Base-by-base conservation (phyloP, 352 stramenopile species). In the Aphanomyces euteiches region DNA sequence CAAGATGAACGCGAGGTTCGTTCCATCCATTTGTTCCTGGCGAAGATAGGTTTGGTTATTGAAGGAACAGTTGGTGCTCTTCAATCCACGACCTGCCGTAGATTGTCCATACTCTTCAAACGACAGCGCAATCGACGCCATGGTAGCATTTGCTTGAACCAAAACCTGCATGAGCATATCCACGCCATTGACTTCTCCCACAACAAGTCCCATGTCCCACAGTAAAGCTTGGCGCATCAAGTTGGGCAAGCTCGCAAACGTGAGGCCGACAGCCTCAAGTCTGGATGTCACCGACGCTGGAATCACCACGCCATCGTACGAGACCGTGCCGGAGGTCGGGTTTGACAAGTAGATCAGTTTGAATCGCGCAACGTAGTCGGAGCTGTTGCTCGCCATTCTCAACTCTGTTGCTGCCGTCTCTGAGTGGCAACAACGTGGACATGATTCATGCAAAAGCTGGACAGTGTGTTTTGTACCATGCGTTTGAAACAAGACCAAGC, bases 201-300 rank as follows among this genome's bases (percentile, higher is more conserved):
- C 60, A 37, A 67, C 60, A 7, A 57, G n/a, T 8, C 60, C 60
- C 60, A 67, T 57, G 60, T 67, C 60, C 60, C 60, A 67, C n/a
- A 67, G 60, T 34, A 67, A 7, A 8, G 43, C 60, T 58, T 67
- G 60, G 0, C 34, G 60, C 21, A 67, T 7, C 10, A 57, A 19
- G 1, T 19, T 10, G 8, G 60, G 60, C 21, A 67, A 37, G 17
- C 21, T 41, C 13, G 45, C 28, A 17, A 21, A 56, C 8, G 15
- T 57, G 28, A 67, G 47, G 5, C 34, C 47, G 7, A 67, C 15
- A 2, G 19, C 5, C 21, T 37, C 60, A 37, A 67, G 60, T 4
- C 60, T 37, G 8, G 41, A 37, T 1, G 34, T 39, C 28, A 67
- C 60, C 8, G 41, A 54, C n/a, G 17, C n/a, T 57, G 60, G 60